Conservation (phyloP, 2,329 filamentous ascomycete genomes). For the Alternaria incomplexa region DNA sequence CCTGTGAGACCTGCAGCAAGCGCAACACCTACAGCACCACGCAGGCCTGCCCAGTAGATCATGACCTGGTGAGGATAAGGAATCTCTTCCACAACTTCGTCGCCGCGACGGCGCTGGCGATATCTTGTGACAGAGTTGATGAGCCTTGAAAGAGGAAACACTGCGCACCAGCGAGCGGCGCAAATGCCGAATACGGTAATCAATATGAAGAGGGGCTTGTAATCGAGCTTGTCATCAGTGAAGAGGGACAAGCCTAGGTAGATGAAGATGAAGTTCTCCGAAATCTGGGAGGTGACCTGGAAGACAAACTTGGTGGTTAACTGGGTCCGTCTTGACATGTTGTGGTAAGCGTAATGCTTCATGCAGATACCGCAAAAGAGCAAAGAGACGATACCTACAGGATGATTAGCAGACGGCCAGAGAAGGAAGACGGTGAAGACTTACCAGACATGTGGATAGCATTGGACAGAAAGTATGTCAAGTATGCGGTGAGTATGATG, state of each 20-base stretch:
- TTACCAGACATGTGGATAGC: conserved; percentile 93
- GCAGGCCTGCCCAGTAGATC: conserved; percentile 98
- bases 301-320: conserved; percentile 98
- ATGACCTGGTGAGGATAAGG: conserved; percentile 98
- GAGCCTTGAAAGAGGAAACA: conserved; percentile 86
- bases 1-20: conserved; percentile 87
- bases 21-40: conserved; percentile 94
- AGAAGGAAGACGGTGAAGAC: conserved; percentile 36
- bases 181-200: conserved; percentile 92
- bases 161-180: conserved; percentile 87
- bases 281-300: conserved; percentile 90
- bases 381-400: conserved; percentile 86
- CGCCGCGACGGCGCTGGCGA: conserved; percentile 75
- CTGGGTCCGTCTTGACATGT: conserved; percentile 97
- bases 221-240: conserved; percentile 84
- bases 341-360: conserved; percentile 99
- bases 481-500: conserved; percentile 91
- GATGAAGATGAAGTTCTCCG: conserved; percentile 99
- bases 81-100: conserved; percentile 75
- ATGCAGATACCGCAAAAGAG: conserved; percentile 98
- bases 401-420: conserved; percentile 14
- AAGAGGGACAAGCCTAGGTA: conserved; percentile 95
- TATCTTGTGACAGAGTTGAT: conserved; percentile 96
- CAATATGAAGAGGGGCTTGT: conserved; percentile 94
- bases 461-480: conserved; percentile 97